phyloP scores from a whole-genome alignment of 352 stramenopile species.

The Phytopythium delawarense region DNA sequence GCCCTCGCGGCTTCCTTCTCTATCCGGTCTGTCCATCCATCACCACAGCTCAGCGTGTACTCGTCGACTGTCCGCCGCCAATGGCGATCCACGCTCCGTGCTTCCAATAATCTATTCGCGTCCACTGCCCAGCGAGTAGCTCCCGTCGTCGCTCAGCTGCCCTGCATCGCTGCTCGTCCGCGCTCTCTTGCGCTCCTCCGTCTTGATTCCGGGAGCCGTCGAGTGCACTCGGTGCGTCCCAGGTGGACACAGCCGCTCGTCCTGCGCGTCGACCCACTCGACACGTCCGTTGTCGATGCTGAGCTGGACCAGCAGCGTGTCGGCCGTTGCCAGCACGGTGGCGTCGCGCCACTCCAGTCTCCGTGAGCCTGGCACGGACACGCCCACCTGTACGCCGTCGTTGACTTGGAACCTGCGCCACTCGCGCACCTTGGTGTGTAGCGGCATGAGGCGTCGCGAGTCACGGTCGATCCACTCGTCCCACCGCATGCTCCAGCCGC shows the following conservation, averaged over 20 bases:
- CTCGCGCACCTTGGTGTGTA: slow-evolving; percentile 80
- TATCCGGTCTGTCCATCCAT: too few species aligned
- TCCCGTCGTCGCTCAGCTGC: too few species aligned
- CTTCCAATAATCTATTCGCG: too few species aligned
- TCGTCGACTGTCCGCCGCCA: too few species aligned
- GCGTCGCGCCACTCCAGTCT: slow-evolving; percentile 56
- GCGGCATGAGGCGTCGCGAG: slow-evolving; percentile 88
- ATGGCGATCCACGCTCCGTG: too few species aligned
- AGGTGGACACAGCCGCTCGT: slow-evolving; percentile 53
- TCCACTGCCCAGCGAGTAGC: too few species aligned
- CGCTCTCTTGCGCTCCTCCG: neutral
- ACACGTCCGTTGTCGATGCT: slow-evolving; percentile 30
- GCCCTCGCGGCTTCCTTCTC: too few species aligned
- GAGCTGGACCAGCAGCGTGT: slow-evolving; percentile 36
- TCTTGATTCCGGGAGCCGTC: neutral
- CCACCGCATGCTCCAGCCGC: slow-evolving; percentile 95
- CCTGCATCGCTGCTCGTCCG: neutral
- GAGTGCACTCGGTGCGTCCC: slow-evolving; percentile 39
- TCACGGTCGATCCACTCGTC: slow-evolving; percentile 93
- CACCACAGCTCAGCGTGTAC: too few species aligned
- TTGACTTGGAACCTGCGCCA: slow-evolving; percentile 55
- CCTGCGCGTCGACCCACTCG: slow-evolving; percentile 55
- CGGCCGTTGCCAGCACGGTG: slow-evolving; percentile 21
- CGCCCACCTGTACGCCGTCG: slow-evolving; percentile 53
- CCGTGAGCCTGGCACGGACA: slow-evolving; percentile 19